Evolutionary conservation across 164 flowering plant species (phyloP), one percentile per base, ranked within the genome.

Genomic region (Pachysandra terminalis): DNA sequence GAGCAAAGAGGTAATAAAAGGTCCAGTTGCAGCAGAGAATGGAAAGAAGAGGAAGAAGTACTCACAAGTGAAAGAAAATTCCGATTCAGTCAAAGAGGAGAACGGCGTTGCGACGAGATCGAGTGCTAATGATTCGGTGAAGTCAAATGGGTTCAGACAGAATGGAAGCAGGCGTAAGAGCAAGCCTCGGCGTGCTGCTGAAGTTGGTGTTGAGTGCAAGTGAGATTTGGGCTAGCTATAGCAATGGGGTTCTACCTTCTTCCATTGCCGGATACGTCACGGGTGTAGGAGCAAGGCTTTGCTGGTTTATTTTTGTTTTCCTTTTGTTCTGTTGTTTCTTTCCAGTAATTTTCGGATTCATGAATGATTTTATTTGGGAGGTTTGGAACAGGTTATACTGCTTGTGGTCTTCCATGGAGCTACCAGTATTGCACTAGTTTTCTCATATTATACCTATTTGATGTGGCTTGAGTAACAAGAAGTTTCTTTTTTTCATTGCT

Each of bases 161-260:
- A 86, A 64, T 69, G 84, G 90, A 27, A 89, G 83, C 74, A 79
- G 96, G 73, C 67, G 96, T 53, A 92, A 90, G 78, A 87, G 78
- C 82, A 90, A 80, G 81, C 95, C 95, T 65, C 81, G 86, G 22
- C 81, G 95, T 26, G 97, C 97, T 62, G 91, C 96, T 56, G 94
- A 88, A 78, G 93, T 84, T 35, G 94, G 87, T 58, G 87, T 90
- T 37, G 85, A 86, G 64, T 87, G 93, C 86, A 83, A 79, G 71
- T 86, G 86, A 85, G 71, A 65, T 65, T 65, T 16, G 64, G 41
- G 51, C 62, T 51, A 21, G 55, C 56, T 48, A 10, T 69, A 40
- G 10, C 9, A 52, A 62, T 54, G 68, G 41, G 27, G 53, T 64
- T 66, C 65, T 23, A 64, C 26, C 68, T 71, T 59, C 17, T 45